Percentiles rank a stretch among this genome's conserved stretches.
These are phyloP conservation scores for Choanephora cucurbitarum DNA, from an alignment of 371 early-diverging fungal species.

Conservation along the genomic window DNA sequence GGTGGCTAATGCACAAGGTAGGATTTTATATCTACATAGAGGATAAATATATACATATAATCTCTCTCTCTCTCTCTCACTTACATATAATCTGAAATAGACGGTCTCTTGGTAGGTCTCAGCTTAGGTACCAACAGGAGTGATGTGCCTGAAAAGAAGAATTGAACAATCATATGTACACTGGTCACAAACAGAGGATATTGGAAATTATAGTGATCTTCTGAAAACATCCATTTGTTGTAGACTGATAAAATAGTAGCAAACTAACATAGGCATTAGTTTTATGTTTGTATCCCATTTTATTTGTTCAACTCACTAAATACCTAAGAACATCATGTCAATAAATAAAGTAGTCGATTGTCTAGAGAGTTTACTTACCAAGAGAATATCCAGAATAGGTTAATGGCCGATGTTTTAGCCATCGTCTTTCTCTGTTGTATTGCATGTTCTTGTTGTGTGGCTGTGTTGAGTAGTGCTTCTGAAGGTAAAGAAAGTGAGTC, in stretches of 20 bases:
- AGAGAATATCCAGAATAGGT: slow-evolving; percentile 47
- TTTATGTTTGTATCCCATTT: not conserved
- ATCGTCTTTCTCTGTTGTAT: slow-evolving; percentile 26
- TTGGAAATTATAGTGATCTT: slow-evolving; percentile 70
- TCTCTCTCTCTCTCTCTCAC: not conserved
- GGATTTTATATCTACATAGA: slow-evolving; percentile 51
- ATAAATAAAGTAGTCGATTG: not conserved
- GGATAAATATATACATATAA: not conserved
- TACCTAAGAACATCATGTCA: slow-evolving; percentile 32
- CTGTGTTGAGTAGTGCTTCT: slow-evolving; percentile 19
- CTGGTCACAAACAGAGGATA: slow-evolving; percentile 82
- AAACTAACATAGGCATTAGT: slow-evolving; percentile 34
- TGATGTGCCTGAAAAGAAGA: slow-evolving; percentile 57
- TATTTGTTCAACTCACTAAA: slow-evolving; percentile 36
- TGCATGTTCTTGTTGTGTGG: slow-evolving; percentile 12
- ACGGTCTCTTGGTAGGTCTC: slow-evolving; percentile 56
- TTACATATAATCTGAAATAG: slow-evolving; percentile 61
- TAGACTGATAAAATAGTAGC: slow-evolving; percentile 77
- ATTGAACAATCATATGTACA: slow-evolving; percentile 76
- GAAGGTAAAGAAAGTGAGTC: slow-evolving; percentile 26
- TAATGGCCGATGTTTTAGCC: slow-evolving; percentile 36
- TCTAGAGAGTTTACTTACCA: slow-evolving; percentile 30
- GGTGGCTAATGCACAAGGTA: slow-evolving; percentile 89
- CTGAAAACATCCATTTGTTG: slow-evolving; percentile 90
- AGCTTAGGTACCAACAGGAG: slow-evolving; percentile 56